Evolutionary conservation across 2,329 filamentous ascomycete genomes (phyloP).

Genomic region (Thielaviopsis populi): DNA sequence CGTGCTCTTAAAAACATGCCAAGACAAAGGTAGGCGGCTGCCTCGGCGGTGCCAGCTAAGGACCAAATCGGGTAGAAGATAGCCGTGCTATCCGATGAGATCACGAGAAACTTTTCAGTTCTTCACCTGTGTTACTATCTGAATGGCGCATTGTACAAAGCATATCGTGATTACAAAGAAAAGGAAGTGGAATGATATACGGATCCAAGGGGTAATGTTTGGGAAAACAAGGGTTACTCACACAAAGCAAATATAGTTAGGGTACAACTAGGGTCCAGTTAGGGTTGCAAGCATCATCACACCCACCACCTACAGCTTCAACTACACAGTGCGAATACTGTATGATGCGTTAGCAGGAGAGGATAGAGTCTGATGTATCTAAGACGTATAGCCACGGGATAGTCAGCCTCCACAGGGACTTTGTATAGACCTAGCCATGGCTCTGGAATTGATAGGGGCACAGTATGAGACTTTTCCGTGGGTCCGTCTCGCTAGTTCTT

Average conservation of each 20-base stretch:
- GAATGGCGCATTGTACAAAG: too few species aligned
- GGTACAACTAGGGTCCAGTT: too few species aligned
- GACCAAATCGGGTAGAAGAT: too few species aligned
- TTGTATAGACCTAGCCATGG: background rate
- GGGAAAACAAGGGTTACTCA: background rate
- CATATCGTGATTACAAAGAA: too few species aligned
- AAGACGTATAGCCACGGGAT: background rate
- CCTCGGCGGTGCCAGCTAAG: too few species aligned
- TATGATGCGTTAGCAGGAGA: background rate
- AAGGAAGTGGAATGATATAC: too few species aligned
- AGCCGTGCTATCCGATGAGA: too few species aligned
- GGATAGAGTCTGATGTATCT: background rate
- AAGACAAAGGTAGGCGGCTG: background rate
- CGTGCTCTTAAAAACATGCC: background rate
- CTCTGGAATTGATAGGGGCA: background rate
- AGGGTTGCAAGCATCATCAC: too few species aligned
- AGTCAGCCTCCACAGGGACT: background rate
- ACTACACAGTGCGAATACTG: background rate
- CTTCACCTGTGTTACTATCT: too few species aligned
- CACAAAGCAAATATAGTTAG: too few species aligned
- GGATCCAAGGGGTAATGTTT: too few species aligned
- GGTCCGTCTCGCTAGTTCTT: background rate
- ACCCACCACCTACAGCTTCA: background rate
- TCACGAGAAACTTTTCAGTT: too few species aligned
- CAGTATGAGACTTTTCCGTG: background rate